These are phyloP conservation scores for Leishmania major DNA, from an alignment of 208 protist species.

Conservation along the genomic window DNA sequence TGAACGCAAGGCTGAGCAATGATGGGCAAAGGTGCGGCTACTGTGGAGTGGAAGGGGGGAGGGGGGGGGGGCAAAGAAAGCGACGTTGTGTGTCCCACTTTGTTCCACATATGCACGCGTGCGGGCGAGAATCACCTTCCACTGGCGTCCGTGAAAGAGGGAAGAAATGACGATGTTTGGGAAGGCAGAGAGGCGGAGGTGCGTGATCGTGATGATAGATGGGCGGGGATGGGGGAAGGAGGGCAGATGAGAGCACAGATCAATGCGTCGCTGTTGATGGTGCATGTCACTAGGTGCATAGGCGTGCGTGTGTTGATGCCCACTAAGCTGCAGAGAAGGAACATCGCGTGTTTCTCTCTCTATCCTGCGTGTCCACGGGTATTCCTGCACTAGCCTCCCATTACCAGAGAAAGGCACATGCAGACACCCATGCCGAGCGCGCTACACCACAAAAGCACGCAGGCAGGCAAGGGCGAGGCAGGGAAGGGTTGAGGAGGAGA, in stretches of 20 bases:
- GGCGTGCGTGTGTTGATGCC: background rate
- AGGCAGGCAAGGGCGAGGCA: background rate
- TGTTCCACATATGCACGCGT: background rate
- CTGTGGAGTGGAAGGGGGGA: background rate
- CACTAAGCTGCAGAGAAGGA: background rate
- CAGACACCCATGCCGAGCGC: background rate
- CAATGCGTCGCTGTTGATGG: background rate
- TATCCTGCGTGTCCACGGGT: background rate
- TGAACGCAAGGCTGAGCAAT: background rate
- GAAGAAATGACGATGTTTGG: slow-evolving; percentile 4
- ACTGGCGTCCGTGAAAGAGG: background rate
- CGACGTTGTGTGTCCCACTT: background rate
- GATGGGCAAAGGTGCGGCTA: background rate
- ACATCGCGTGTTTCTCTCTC: background rate
- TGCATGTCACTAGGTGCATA: background rate
- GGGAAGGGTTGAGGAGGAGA: slow-evolving; percentile 16
- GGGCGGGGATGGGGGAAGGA: background rate
- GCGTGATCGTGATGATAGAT: background rate
- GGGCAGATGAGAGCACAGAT: background rate
- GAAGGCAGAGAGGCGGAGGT: background rate
- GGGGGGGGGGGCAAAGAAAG: background rate
- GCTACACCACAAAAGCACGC: slow-evolving; percentile 1
- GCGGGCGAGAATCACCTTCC: background rate
- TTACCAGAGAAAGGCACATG: background rate
- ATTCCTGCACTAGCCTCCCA: background rate